Percentiles rank a stretch among this genome's conserved stretches.
These are phyloP conservation scores for Saccharomycopsis vini DNA, from an alignment of 805 yeast genomes.

Conservation along the genomic window DNA sequence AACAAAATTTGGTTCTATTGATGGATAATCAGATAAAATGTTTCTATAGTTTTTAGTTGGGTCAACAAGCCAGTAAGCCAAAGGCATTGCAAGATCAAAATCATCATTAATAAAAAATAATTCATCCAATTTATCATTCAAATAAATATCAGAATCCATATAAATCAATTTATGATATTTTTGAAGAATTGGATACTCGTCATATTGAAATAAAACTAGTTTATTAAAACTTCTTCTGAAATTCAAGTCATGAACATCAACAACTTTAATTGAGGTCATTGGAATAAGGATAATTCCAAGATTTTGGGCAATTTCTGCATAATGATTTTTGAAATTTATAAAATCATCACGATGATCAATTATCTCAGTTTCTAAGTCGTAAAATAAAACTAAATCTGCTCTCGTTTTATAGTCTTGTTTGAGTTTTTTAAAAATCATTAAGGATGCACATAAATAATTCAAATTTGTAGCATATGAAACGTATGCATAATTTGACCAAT, in stretches of 20 bases:
- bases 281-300: conserved; percentile 24
- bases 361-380: conserved; percentile 13
- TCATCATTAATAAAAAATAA: conserved; percentile 40
- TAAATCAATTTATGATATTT: conserved; percentile 43
- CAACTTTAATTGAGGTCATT: conserved; percentile 22
- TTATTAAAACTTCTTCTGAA: conserved; percentile 52
- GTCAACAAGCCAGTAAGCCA: conserved; percentile 24
- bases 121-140: conserved; percentile 39
- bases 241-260: conserved; percentile 22
- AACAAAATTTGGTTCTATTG: conserved; percentile 6
- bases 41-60: conserved; percentile 12
- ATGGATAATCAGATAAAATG: conserved; percentile 8
- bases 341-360: conserved; percentile 18
- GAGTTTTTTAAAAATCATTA: conserved; percentile 38
- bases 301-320: conserved; percentile 11
- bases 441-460: conserved; percentile 42
- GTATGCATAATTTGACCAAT: conserved; percentile 44
- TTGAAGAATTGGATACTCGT: conserved; percentile 3
- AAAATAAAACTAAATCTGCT: conserved; percentile 40
- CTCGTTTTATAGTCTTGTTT: conserved; percentile 29
- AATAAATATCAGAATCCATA: conserved; percentile 48
- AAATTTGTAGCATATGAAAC: conserved; percentile 51
- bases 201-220: conserved; percentile 40
- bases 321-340: conserved; percentile 17
- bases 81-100: conserved; percentile 37